Base-by-base conservation (phyloP, 352 stramenopile species). In the Globisporangium orthogonon region DNA sequence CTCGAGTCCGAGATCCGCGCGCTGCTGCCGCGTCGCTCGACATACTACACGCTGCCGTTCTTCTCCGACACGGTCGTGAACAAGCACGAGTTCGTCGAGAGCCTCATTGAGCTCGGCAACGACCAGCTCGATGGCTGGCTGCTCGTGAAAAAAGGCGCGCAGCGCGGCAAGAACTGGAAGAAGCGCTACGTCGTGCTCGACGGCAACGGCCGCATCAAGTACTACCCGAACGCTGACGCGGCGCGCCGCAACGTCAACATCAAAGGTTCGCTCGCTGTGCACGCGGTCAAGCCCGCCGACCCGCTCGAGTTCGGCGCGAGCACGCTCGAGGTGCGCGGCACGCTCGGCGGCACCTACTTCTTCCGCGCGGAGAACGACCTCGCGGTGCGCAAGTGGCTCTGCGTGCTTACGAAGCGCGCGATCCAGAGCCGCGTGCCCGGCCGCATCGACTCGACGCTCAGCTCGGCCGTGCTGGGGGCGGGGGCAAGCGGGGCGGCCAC, bases 121-220 rank as follows among this genome's bases (percentile, higher is more conserved):
- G 77, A 80, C 37, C 43, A 66, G 33, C 60, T 94, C 48, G 78
- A 91, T 48, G 84, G 82, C 37, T 94, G 83, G 78, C 63, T 91
- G 52, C 66, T 91, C 0, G 79, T 94, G 39, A 91, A 94, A 60
- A 89, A 88, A 58, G 78, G 76, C 4, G 44, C 76, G 37, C 76
- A 84, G 54, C 80, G 79, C 23, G 78, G 75, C 41, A 86, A 85
- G 51, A 76, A 87, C 63, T 94, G 84, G 84, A 91, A 94, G 67
- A 94, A 94, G 50, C 78, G 82, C 37, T 94, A 75, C 54, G 79
- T 91, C 14, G 71, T 89, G 47, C 64, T 94, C 44, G 81, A 91
- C 62, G 70, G 64, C 13, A 86, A 91, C 57, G 81, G 76, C 18
- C 67, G 82, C 52, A 68, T 94, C 60, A 89, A 87, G 67, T 91